These are phyloP conservation scores for Yueomyces sinensis DNA, from an alignment of 805 yeast genomes.

Conservation along the genomic window DNA sequence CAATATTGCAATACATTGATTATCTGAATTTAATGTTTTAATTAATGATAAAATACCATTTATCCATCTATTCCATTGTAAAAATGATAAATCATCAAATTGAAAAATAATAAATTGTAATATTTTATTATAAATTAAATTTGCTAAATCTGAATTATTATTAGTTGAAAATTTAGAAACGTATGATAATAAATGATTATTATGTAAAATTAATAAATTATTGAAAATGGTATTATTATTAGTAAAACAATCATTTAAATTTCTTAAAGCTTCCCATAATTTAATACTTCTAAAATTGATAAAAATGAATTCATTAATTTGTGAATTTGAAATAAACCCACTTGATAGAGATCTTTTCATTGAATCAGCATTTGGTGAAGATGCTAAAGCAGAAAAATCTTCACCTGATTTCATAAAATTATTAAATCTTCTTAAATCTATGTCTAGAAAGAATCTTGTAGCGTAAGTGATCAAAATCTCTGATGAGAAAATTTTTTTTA, in stretches of 20 bases:
- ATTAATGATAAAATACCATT: conserved; percentile 14
- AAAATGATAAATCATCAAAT: conserved; percentile 5
- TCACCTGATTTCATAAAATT: conserved; percentile 3
- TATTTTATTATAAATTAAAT: conserved; percentile 17
- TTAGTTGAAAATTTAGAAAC: conserved; percentile 14
- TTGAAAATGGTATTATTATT: conserved; percentile 1
- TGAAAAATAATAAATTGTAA: conserved; percentile 12
- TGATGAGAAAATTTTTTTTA: conserved; percentile 10
- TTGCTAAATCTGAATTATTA: conserved; percentile 15
- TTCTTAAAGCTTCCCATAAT: conserved; percentile 16
- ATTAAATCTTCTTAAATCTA: conserved; percentile 11
- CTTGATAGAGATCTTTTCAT: neutral
- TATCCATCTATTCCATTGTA: conserved; percentile 19
- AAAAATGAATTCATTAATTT: conserved; percentile 12
- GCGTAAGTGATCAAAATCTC: conserved; percentile 9
- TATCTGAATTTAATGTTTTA: conserved; percentile 13
- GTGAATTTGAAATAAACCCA: neutral
- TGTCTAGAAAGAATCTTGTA: conserved; percentile 7
- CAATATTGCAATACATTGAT: conserved; percentile 13
- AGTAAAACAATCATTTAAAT: conserved; percentile 9
- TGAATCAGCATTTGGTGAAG: neutral
- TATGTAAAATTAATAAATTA: conserved; percentile 12
- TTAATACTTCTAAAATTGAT: conserved; percentile 13
- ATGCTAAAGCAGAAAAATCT: neutral
- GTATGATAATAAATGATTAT: conserved; percentile 9